Percentiles rank a stretch among this genome's conserved stretches.
Evolutionary conservation across 2,329 filamentous ascomycete genomes (phyloP).

Genomic region (Colletotrichum coccodes): DNA sequence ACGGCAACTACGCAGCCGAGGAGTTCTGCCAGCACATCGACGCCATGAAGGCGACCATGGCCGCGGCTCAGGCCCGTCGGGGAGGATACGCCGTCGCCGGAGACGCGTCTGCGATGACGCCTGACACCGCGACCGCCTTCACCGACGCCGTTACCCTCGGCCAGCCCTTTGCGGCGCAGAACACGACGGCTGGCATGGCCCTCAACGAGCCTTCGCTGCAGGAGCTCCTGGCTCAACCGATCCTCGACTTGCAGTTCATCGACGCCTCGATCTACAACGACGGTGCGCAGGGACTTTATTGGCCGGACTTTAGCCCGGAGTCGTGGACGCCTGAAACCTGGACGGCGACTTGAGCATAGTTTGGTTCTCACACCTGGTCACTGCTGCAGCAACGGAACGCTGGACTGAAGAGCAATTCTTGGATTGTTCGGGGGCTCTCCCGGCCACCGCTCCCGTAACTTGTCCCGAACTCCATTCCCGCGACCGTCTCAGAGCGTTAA

Average conservation of each 20-base stretch:
- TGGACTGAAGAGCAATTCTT: background rate
- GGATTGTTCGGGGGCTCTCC: background rate
- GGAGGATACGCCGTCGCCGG: background rate
- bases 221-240: constrained; percentile 44
- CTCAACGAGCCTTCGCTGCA: constrained; percentile 47
- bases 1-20: constrained; percentile 51
- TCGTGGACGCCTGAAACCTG: constrained; percentile 30
- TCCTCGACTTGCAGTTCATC: constrained; percentile 46
- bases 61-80: constrained; percentile 13
- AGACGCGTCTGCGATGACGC: background rate
- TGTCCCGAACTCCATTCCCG: background rate
- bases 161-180: constrained; percentile 11
- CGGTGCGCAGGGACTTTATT: constrained; percentile 33
- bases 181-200: constrained; percentile 46
- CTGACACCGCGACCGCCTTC: background rate
- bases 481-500: background rate
- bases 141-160: background rate
- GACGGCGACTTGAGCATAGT: background rate
- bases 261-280: constrained; percentile 37
- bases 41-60: constrained; percentile 43
- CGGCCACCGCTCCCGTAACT: background rate
- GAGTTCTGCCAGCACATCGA: constrained; percentile 55
- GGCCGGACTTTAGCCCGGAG: constrained; percentile 32
- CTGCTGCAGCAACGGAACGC: background rate
- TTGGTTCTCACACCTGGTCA: background rate